A percentile compares a stretch with the other conserved stretches of the same genome.
phyloP scores from a whole-genome alignment of 805 yeast species.

The Wickerhamiella parazyma region DNA sequence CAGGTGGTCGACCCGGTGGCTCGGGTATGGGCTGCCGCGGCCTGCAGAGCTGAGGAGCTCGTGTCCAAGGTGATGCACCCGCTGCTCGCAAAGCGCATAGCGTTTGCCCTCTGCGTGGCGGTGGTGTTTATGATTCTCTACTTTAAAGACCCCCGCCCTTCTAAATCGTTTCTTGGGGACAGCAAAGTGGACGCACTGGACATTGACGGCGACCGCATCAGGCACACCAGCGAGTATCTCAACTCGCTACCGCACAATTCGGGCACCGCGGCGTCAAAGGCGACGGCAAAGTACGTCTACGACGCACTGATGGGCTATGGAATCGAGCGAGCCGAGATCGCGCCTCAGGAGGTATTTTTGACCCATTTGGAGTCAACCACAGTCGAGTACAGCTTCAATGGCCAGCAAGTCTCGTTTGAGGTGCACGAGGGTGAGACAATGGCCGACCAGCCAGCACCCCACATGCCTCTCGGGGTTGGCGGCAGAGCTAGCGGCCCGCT shows the following conservation, averaged over 20 bases:
- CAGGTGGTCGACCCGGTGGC: conserved; percentile 41
- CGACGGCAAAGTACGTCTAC: conserved; percentile 53
- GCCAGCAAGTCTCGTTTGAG: background rate
- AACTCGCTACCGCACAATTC: conserved; percentile 76
- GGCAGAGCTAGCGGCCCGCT: conserved; percentile 43
- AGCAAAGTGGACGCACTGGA: too few relatives aligned
- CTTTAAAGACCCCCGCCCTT: conserved; percentile 29
- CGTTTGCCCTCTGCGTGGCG: conserved; percentile 50
- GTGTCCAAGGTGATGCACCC: conserved; percentile 73
- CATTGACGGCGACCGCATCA: too few relatives aligned
- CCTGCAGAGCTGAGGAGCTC: conserved; percentile 39
- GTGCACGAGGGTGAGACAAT: background rate
- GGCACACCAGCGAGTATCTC: conserved; percentile 54
- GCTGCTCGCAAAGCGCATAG: conserved; percentile 58
- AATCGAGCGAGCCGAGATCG: conserved; percentile 36
- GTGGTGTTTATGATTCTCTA: conserved; percentile 44
- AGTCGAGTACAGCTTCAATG: conserved; percentile 15
- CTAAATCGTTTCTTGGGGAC: conserved; percentile 38
- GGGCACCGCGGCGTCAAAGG: conserved; percentile 75
- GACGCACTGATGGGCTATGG: conserved; percentile 47
- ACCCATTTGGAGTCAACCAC: conserved; percentile 46
- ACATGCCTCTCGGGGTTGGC: conserved; percentile 43
- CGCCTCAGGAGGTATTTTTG: conserved; percentile 40
- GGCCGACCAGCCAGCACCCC: conserved; percentile 20
- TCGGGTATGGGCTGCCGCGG: conserved; percentile 24